These are phyloP conservation scores for Nothomitra cinnamomea DNA, from an alignment of 2,329 filamentous ascomycete genomes.

Conservation along the genomic window DNA sequence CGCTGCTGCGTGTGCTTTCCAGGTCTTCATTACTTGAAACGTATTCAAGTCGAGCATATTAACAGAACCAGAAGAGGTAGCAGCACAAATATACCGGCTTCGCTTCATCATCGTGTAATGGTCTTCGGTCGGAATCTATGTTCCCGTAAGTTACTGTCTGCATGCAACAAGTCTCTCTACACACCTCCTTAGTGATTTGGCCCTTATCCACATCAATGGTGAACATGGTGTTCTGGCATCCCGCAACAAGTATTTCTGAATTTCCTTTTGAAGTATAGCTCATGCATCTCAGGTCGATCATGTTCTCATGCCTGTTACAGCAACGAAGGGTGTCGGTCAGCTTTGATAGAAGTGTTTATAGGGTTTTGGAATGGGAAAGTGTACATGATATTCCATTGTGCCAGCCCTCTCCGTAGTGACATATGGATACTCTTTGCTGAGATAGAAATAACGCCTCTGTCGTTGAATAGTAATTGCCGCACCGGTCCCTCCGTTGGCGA, in stretches of 20 bases:
- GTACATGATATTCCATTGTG: constrained; percentile 76
- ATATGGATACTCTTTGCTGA: constrained; percentile 76
- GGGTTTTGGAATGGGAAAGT: constrained; percentile 14
- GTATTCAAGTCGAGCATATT: constrained; percentile 70
- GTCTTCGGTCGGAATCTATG: constrained; percentile 48
- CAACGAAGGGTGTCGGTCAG: constrained; percentile 2
- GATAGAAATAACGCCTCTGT: constrained; percentile 76
- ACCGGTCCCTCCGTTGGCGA: constrained; percentile 56
- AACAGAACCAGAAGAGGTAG: constrained; percentile 64
- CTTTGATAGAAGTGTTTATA: not conserved
- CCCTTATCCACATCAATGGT: constrained; percentile 56
- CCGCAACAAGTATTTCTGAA: constrained; percentile 70
- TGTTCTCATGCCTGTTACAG: constrained; percentile 44
- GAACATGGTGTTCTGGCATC: constrained; percentile 75
- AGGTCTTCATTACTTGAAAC: constrained; percentile 65
- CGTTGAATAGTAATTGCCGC: constrained; percentile 78
- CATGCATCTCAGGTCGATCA: constrained; percentile 86
- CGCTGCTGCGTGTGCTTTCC: constrained; percentile 75
- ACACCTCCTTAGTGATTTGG: constrained; percentile 48
- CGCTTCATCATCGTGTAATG: constrained; percentile 88
- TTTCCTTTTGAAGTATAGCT: constrained; percentile 80
- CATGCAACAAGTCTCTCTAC: constrained; percentile 4
- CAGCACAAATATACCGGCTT: constrained; percentile 76
- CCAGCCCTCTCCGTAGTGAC: constrained; percentile 62
- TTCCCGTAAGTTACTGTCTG: constrained; percentile 12